A percentile compares a stretch with the other conserved stretches of the same genome.
phyloP scores from a whole-genome alignment of 805 yeast genomes.

The Yarrowia porcina region DNA sequence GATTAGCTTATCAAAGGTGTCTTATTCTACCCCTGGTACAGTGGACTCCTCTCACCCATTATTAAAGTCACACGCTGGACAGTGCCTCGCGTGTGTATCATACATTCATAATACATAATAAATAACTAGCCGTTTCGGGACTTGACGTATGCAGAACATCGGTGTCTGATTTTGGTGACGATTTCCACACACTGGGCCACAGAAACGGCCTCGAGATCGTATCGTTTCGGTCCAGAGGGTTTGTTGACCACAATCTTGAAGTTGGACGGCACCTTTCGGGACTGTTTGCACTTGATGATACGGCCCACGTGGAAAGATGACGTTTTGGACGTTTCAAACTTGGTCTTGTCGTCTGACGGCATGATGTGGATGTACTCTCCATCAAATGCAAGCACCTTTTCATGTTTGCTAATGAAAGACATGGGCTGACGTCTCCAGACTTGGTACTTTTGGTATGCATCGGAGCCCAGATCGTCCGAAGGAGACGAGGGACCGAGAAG shows the following conservation, averaged over 20 bases:
- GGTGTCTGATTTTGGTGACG: constrained; percentile 56
- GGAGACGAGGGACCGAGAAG: constrained; percentile 8
- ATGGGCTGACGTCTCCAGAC: constrained; percentile 87
- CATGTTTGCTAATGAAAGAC: constrained; percentile 76
- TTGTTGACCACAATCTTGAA: constrained; percentile 78
- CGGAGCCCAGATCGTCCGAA: constrained; percentile 33
- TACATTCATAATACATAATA: constrained; percentile 6
- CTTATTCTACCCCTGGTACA: too few relatives aligned
- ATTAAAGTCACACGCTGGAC: not conserved
- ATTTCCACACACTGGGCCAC: constrained; percentile 66
- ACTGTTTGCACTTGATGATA: constrained; percentile 69
- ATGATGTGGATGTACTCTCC: constrained; percentile 90
- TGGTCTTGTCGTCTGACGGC: constrained; percentile 74
- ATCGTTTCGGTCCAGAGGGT: constrained; percentile 68
- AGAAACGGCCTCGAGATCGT: constrained; percentile 76
- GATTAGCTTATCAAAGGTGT: too few relatives aligned
- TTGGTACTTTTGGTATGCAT: constrained; percentile 76
- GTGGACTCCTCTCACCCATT: not conserved
- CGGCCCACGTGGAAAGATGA: constrained; percentile 83
- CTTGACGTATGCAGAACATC: constrained; percentile 11
- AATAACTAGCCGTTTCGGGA: not conserved
- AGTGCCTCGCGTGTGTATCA: not conserved
- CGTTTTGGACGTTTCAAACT: constrained; percentile 75
- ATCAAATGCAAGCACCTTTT: constrained; percentile 80
- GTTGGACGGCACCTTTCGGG: constrained; percentile 68